Evolutionary conservation across 371 early-diverging fungal species (phyloP).

Genomic region (Apophysomyces variabilis): DNA sequence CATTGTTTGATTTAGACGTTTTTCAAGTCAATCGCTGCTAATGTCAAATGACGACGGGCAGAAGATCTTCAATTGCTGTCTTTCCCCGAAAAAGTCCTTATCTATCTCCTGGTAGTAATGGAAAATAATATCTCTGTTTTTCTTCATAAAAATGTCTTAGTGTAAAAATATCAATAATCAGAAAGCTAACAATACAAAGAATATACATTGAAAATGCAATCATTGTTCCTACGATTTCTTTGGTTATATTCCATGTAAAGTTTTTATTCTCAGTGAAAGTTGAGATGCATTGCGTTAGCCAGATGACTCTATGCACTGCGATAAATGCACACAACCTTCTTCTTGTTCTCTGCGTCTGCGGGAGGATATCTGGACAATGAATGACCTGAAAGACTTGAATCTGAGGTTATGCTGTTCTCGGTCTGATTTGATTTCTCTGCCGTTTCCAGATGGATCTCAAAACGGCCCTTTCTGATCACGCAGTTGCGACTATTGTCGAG

Average conservation of each 20-base stretch:
- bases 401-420: constrained; percentile 7
- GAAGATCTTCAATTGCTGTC: no score
- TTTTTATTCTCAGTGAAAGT: neutral
- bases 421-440: constrained; percentile 14
- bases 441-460: constrained; percentile 37
- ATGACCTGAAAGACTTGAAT: neutral
- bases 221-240: no score
- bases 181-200: no score
- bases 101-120: no score
- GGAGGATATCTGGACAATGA: neutral
- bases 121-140: no score
- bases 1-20: no score
- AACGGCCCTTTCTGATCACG: constrained; percentile 47
- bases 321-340: neutral
- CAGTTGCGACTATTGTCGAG: constrained; percentile 20
- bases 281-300: neutral
- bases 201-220: no score
- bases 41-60: no score
- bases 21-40: no score
- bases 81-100: no score
- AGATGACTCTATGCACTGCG: constrained; percentile 3
- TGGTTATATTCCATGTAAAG: neutral
- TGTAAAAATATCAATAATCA: no score
- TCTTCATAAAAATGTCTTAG: no score
- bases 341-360: neutral